Evolutionary conservation across 768 basidiomycete genomes (phyloP).

Genomic region (Serendipita sp.): DNA sequence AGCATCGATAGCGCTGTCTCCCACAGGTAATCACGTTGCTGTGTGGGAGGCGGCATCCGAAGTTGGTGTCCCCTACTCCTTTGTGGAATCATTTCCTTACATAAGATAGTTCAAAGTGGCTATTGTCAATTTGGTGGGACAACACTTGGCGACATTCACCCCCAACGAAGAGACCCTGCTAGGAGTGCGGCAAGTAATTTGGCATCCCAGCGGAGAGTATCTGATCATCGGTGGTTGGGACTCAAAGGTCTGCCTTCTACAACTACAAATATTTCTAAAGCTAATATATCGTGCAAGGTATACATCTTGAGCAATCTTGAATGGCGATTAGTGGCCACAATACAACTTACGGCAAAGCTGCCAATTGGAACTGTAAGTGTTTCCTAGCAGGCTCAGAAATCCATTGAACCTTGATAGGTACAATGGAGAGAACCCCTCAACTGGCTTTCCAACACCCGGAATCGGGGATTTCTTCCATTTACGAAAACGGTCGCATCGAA

Average conservation of each 20-base stretch:
- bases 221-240: slow-evolving; percentile 78
- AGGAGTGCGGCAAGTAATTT: slow-evolving; percentile 60
- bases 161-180: slow-evolving; percentile 68
- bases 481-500: slow-evolving; percentile 7
- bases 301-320: slow-evolving; percentile 58
- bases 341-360: slow-evolving; percentile 46
- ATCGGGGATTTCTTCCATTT: slow-evolving; percentile 82
- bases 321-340: slow-evolving; percentile 49
- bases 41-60: slow-evolving; percentile 78
- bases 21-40: slow-evolving; percentile 57
- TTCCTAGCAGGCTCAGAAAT: slow-evolving; percentile 4
- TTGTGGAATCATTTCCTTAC: background rate
- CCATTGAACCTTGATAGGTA: slow-evolving; percentile 33
- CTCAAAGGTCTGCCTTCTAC: slow-evolving; percentile 43
- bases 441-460: slow-evolving; percentile 73
- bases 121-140: slow-evolving; percentile 50
- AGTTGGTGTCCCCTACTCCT: slow-evolving; percentile 24
- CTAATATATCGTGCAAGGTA: slow-evolving; percentile 29
- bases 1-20: slow-evolving; percentile 57
- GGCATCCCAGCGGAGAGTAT: slow-evolving; percentile 79
- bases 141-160: slow-evolving; percentile 45
- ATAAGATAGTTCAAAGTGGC: slow-evolving; percentile 52
- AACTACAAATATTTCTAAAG: background rate
- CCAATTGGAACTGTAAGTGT: slow-evolving; percentile 38
- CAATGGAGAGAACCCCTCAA: slow-evolving; percentile 68